phyloP scores from a whole-genome alignment of 2,329 filamentous ascomycete species.

The Colletotrichum magnum region DNA sequence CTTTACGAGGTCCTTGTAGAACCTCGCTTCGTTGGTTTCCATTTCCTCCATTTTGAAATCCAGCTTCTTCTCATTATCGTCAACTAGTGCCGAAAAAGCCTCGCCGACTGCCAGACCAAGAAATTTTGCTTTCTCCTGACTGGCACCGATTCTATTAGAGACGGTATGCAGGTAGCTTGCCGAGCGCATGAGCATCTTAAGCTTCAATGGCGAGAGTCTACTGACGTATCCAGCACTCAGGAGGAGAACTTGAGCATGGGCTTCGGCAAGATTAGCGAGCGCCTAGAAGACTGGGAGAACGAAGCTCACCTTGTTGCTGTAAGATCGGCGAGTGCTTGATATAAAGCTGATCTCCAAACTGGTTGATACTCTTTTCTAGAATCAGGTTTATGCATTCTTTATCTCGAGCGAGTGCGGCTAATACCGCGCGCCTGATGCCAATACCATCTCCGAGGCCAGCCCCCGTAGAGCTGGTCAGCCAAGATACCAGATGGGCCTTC shows the following conservation, averaged over 20 bases:
- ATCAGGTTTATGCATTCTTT: conserved; percentile 67
- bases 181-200: conserved; percentile 79
- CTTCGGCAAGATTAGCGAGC: conserved; percentile 48
- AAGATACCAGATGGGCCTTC: conserved; percentile 70
- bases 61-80: conserved; percentile 80
- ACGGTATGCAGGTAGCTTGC: conserved; percentile 81
- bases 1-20: conserved; percentile 78
- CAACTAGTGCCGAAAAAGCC: conserved; percentile 73
- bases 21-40: conserved; percentile 78
- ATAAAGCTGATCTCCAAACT: conserved; percentile 89
- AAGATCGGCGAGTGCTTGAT: conserved; percentile 88
- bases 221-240: conserved; percentile 83
- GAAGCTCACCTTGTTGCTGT: conserved; percentile 78
- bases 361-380: conserved; percentile 77
- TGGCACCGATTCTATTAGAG: conserved; percentile 86
- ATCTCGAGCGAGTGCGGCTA: conserved; percentile 69
- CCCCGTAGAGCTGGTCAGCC: conserved; percentile 75
- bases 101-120: conserved; percentile 92
- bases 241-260: conserved; percentile 83
- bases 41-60: conserved; percentile 89
- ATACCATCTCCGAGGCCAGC: conserved; percentile 75
- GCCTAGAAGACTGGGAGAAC: neutral
- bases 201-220: conserved; percentile 73
- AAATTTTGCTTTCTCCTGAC: conserved; percentile 82
- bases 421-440: conserved; percentile 76